Evolutionary conservation across 306 rosid species (phyloP).

Genomic region (Castanea crenata): DNA sequence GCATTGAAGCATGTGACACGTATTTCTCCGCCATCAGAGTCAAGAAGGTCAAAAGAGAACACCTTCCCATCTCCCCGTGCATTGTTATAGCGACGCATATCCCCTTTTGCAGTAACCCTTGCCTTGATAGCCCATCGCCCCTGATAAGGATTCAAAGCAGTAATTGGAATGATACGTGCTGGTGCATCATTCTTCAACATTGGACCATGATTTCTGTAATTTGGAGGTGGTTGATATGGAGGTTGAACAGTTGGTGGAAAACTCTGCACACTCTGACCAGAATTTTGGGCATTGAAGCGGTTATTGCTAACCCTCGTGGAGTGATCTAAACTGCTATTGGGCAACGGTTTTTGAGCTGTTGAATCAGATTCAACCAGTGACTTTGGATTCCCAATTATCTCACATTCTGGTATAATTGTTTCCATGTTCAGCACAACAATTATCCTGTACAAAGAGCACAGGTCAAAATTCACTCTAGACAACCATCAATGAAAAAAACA

Average conservation of each 20-base stretch:
- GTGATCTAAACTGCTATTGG: slow-evolving; percentile 28
- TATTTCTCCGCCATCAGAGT: slow-evolving; percentile 96
- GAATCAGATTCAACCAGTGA: slow-evolving; percentile 39
- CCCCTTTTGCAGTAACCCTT: slow-evolving; percentile 95
- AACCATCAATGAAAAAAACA: no score
- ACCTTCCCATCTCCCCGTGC: slow-evolving; percentile 98
- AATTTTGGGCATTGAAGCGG: slow-evolving; percentile 29
- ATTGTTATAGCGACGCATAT: slow-evolving; percentile 90
- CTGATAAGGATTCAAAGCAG: slow-evolving; percentile 90
- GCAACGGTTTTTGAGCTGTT: slow-evolving; percentile 32
- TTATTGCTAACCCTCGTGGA: slow-evolving; percentile 36
- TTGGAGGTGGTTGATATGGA: slow-evolving; percentile 80
- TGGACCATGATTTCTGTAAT: slow-evolving; percentile 69
- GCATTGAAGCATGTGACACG: slow-evolving; percentile 96
- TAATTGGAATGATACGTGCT: slow-evolving; percentile 78
- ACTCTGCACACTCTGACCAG: slow-evolving; percentile 40
- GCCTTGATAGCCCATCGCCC: slow-evolving; percentile 99
- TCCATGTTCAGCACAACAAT: slow-evolving; percentile 82
- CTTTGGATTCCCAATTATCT: slow-evolving; percentile 79
- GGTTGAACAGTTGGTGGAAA: slow-evolving; percentile 83
- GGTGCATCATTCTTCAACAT: slow-evolving; percentile 93
- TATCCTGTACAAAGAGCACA: slow-evolving; percentile 49
- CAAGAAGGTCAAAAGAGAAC: slow-evolving; percentile 93
- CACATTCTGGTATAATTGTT: slow-evolving; percentile 68
- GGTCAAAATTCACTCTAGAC: background rate